Conservation (phyloP, 768 basidiomycete species). For the Lactarius vividus region DNA sequence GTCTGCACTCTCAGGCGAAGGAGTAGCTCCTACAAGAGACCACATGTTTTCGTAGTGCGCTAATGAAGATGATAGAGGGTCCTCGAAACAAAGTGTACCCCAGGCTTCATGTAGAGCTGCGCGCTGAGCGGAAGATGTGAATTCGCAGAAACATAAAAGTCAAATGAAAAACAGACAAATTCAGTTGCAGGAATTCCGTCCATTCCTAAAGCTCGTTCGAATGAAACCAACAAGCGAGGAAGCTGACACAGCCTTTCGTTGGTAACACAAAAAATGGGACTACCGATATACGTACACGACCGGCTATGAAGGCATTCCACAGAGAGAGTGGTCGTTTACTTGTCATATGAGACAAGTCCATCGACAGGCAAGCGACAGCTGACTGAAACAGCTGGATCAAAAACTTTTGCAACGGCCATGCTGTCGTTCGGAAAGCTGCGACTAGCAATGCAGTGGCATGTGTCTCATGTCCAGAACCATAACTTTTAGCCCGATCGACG, state of each 20-base stretch:
- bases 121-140: constrained; percentile 17
- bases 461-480: constrained; percentile 27
- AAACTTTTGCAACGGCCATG: constrained; percentile 61
- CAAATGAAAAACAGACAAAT: constrained; percentile 45
- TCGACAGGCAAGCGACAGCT: constrained; percentile 59
- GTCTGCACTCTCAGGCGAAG: constrained; percentile 17
- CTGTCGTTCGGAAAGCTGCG: constrained; percentile 56
- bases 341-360: constrained; percentile 40
- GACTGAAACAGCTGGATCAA: constrained; percentile 67
- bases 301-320: constrained; percentile 72
- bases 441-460: constrained; percentile 55
- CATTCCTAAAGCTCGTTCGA: constrained; percentile 51
- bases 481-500: constrained; percentile 20
- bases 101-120: constrained; percentile 25
- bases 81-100: constrained; percentile 18
- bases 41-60: constrained; percentile 25
- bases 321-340: constrained; percentile 39
- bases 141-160: background rate
- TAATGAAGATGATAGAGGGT: constrained; percentile 16
- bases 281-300: constrained; percentile 50
- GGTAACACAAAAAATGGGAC: constrained; percentile 2
- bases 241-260: constrained; percentile 42
- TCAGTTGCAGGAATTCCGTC: constrained; percentile 54
- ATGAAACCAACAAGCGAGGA: constrained; percentile 54
- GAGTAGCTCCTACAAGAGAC: constrained; percentile 16